phyloP scores from a whole-genome alignment of 768 basidiomycete species.

The Lactifluus subvellereus region DNA sequence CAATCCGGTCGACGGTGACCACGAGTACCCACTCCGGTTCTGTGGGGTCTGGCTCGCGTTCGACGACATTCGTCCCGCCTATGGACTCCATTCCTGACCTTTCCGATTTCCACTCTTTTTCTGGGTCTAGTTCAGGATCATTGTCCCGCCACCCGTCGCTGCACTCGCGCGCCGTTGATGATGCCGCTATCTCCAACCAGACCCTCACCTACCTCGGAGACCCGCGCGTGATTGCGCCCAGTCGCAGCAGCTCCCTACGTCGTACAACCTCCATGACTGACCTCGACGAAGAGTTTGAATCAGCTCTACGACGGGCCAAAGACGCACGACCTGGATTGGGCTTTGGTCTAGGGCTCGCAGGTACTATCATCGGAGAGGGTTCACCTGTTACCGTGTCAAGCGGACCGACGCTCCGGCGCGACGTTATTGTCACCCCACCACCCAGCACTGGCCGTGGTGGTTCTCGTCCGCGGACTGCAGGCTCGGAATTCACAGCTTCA shows the following conservation, averaged over 20 bases:
- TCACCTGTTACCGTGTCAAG: constrained; percentile 72
- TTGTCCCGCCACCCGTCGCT: constrained; percentile 43
- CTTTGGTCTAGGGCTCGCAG: constrained; percentile 38
- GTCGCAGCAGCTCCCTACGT: constrained; percentile 50
- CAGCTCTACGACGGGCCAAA: constrained; percentile 39
- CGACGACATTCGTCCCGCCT: constrained; percentile 74
- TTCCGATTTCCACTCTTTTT: constrained; percentile 51
- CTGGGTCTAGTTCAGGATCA: constrained; percentile 38
- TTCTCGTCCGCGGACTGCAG: constrained; percentile 28
- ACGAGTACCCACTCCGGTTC: constrained; percentile 47
- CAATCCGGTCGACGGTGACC: constrained; percentile 53
- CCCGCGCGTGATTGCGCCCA: constrained; percentile 64
- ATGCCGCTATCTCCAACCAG: constrained; percentile 59
- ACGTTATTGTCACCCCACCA: constrained; percentile 43
- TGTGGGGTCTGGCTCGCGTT: constrained; percentile 56
- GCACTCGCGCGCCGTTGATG: constrained; percentile 66
- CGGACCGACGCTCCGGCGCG: constrained; percentile 43
- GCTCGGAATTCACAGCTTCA: constrained; percentile 29
- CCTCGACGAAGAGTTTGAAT: constrained; percentile 55
- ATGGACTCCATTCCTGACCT: constrained; percentile 65
- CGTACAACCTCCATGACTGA: constrained; percentile 75
- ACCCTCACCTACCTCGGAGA: constrained; percentile 70
- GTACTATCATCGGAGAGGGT: constrained; percentile 38
- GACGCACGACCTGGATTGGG: constrained; percentile 40
- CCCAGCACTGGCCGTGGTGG: constrained; percentile 34